A percentile compares a stretch with the other conserved stretches of the same genome.
phyloP scores from a whole-genome alignment of 495 filamentous ascomycete genomes.

The Xylaria curta region DNA sequence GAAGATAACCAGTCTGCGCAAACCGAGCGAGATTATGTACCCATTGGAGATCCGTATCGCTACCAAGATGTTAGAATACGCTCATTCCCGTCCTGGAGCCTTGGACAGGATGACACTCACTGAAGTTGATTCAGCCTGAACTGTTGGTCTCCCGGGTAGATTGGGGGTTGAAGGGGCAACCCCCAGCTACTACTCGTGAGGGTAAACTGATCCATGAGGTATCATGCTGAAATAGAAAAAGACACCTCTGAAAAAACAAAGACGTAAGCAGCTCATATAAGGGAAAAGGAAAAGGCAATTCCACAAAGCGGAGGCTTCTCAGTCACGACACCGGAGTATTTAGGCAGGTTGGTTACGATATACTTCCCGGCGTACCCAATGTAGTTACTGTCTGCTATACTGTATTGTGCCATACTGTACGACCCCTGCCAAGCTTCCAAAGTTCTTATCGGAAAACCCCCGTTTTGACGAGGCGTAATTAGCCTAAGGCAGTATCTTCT shows the following conservation, averaged over 20 bases:
- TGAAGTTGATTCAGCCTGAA: slow-evolving; percentile 5
- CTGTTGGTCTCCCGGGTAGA: slow-evolving; percentile 3
- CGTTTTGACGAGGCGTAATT: slow-evolving; percentile 15
- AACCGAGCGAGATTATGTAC: slow-evolving; percentile 35
- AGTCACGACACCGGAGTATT: slow-evolving; percentile 10
- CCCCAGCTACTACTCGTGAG: slow-evolving; percentile 20
- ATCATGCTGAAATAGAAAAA: neutral
- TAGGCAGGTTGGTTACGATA: neutral
- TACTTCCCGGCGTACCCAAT: neutral
- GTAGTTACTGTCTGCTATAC: neutral
- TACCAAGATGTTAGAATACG: neutral
- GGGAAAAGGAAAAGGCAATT: neutral
- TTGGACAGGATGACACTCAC: slow-evolving; percentile 3
- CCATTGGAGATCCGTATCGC: slow-evolving; percentile 34
- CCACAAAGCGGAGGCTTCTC: slow-evolving; percentile 1
- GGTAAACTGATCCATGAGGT: slow-evolving; percentile 23
- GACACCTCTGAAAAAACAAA: neutral
- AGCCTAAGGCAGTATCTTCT: slow-evolving; percentile 21
- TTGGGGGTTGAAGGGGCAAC: neutral
- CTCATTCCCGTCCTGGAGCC: neutral
- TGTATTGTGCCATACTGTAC: slow-evolving; percentile 6
- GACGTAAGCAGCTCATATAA: neutral
- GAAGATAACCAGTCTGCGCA: slow-evolving; percentile 38
- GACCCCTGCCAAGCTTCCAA: slow-evolving; percentile 11
- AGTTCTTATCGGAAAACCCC: neutral